These are phyloP conservation scores for Volvox reticuliferus DNA, from an alignment of 139 green algal genomes.

Conservation along the genomic window DNA sequence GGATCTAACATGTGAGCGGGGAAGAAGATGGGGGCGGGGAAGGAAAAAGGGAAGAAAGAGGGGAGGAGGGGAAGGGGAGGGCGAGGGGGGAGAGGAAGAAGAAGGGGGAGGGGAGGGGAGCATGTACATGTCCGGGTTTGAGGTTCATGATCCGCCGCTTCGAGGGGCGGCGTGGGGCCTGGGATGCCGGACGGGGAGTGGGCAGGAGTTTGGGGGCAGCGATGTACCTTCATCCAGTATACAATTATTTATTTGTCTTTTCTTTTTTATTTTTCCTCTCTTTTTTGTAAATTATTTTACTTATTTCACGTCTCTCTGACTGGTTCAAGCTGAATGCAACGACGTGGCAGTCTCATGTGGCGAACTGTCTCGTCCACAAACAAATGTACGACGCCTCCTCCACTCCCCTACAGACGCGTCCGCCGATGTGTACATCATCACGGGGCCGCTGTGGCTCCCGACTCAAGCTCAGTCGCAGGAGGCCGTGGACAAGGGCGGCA, in stretches of 20 bases:
- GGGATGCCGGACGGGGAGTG: background rate
- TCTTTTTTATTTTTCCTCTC: background rate
- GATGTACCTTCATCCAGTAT: too few relatives aligned
- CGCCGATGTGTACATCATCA: conserved; percentile 86
- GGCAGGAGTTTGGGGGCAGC: background rate
- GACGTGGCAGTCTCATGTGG: too few relatives aligned
- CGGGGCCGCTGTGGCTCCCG: conserved; percentile 86
- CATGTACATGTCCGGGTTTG: too few relatives aligned
- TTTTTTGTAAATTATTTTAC: background rate
- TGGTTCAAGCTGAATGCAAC: background rate
- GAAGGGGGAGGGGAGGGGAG: background rate
- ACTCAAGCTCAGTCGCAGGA: conserved; percentile 34
- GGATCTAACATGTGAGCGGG: conserved; percentile 58
- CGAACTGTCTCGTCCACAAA: too few relatives aligned
- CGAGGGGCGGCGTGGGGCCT: too few relatives aligned
- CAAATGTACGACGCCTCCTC: background rate
- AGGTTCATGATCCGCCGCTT: too few relatives aligned
- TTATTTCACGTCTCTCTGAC: too few relatives aligned
- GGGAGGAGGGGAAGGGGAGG: background rate
- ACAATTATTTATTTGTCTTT: too few relatives aligned
- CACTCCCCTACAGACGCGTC: conserved; percentile 21
- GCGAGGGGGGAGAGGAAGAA: background rate
- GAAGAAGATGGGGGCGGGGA: background rate
- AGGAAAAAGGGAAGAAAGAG: background rate
- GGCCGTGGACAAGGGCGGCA: background rate